Evolutionary conservation across 2,329 filamentous ascomycete species (phyloP), one percentile per base, ranked within the genome.

Genomic region (Cladosporium oxysporum): DNA sequence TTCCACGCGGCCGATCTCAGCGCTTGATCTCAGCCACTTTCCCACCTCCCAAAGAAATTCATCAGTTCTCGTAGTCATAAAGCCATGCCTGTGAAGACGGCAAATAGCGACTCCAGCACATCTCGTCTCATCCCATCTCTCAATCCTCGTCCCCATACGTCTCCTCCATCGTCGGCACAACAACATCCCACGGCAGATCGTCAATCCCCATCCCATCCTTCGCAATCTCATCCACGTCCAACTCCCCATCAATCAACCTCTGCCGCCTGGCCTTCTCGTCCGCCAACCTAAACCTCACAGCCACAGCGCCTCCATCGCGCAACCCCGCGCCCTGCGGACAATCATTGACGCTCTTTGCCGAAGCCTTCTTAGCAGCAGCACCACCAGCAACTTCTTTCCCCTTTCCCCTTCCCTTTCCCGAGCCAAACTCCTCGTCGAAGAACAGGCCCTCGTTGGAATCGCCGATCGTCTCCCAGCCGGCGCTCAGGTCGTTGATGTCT

Each of bases 381-480:
- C 58, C 69, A 28, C 67, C 71, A 10, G 72, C 77, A 66, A 79
- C 80, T 18, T 74, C 78, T 61, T 79, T 80, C 11, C 78, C 79
- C 59, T 82, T 81, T 18, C 73, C 75, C 2, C n/a, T 8, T 47
- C 41, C 41, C n/a, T 47, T 47, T 3, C 41, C 41, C 3, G 52
- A 33, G 11, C 69, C 79, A 8, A 66, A 69, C 7, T 75, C 75
- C 0, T 73, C 75, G 1, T 75, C 75, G 5, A 73, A 71, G 18
- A 70, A 70, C 8, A 66, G 64, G 21, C 67, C 67, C 1, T 70
- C 66, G 23, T 68, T 68, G 5, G 61, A 70, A 23, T 70, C 70
- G 2, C 71, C 71, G n/a, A 79, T 69, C 44, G 78, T 73, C 29
- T 72, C 68, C 71, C 81, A 83, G 47, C 82, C 82, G 37, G 75